Evolutionary conservation across 1,284 basidiomycete genomes (phyloP).

Genomic region (Fomitopsis schrenkii): DNA sequence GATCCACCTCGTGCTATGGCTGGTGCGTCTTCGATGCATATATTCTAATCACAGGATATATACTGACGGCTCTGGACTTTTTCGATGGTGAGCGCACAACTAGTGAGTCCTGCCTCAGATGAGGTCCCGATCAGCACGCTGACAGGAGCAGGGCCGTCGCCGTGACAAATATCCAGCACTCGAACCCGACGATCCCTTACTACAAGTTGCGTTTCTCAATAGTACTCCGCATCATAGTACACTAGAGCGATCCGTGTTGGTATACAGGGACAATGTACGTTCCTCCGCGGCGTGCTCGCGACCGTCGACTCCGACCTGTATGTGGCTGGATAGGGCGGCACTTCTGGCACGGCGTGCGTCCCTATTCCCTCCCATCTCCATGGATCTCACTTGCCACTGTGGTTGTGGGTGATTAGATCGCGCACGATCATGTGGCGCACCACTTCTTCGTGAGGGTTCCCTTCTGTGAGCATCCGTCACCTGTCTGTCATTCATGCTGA

Average conservation of each 20-base stretch:
- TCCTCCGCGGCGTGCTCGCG: constrained; percentile 50
- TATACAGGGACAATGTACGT: constrained; percentile 41
- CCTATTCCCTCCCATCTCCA: background rate
- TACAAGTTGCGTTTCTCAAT: constrained; percentile 30
- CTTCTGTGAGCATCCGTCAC: constrained; percentile 24
- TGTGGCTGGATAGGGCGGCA: constrained; percentile 54
- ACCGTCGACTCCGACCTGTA: constrained; percentile 53
- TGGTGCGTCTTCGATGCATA: constrained; percentile 23
- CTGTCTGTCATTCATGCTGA: background rate
- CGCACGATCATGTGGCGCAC: constrained; percentile 36
- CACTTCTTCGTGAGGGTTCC: constrained; percentile 38
- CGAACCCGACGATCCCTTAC: constrained; percentile 37
- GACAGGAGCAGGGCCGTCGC: constrained; percentile 30
- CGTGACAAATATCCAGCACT: constrained; percentile 40
- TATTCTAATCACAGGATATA: too few relatives aligned
- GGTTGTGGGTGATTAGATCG: constrained; percentile 21
- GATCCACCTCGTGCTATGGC: constrained; percentile 56
- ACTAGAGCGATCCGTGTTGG: too few relatives aligned
- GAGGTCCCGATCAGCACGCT: too few relatives aligned
- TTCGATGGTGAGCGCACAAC: constrained; percentile 21
- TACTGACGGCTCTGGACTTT: background rate
- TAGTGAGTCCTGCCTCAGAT: constrained; percentile 26
- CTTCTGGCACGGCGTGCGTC: constrained; percentile 51
- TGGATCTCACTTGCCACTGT: too few relatives aligned
- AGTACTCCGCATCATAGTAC: too few relatives aligned